These are phyloP conservation scores for Phialophora tarda DNA, from an alignment of 2,329 filamentous ascomycete genomes.

Conservation along the genomic window DNA sequence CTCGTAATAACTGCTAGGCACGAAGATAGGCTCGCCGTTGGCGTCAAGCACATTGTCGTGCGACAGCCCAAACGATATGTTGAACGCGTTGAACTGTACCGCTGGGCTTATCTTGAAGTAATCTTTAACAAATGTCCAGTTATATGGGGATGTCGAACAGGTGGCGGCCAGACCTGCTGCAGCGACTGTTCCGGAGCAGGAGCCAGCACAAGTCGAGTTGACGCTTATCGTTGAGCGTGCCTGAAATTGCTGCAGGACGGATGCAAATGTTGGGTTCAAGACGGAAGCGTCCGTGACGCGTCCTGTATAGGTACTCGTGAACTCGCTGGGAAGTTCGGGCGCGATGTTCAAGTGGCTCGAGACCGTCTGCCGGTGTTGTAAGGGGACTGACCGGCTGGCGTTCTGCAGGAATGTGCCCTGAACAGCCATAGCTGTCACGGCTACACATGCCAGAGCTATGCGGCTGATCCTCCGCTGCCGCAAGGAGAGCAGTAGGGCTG, in stretches of 20 bases:
- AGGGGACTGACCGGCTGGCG: background rate
- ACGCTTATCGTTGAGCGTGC: background rate
- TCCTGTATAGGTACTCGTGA: conserved; percentile 2
- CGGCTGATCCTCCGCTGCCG: background rate
- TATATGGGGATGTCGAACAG: background rate
- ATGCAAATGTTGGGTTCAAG: conserved; percentile 1
- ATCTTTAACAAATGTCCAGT: background rate
- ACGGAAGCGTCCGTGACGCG: background rate
- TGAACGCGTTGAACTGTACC: conserved; percentile 2
- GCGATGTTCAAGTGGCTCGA: background rate
- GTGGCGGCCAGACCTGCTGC: background rate
- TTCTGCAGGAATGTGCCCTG: conserved; percentile 5
- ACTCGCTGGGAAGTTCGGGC: background rate
- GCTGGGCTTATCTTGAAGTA: background rate
- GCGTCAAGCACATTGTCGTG: background rate
- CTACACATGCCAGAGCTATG: conserved; percentile 3
- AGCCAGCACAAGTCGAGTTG: background rate
- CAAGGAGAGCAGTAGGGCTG: background rate
- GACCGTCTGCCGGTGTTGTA: background rate
- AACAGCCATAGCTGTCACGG: conserved; percentile 4
- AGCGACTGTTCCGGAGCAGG: background rate
- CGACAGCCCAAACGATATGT: background rate
- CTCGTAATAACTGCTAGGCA: background rate
- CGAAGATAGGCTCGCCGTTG: background rate
- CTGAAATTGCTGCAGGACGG: conserved; percentile 3